phyloP scores from a whole-genome alignment of 495 filamentous ascomycete species.

The Ramalina intermedia region DNA sequence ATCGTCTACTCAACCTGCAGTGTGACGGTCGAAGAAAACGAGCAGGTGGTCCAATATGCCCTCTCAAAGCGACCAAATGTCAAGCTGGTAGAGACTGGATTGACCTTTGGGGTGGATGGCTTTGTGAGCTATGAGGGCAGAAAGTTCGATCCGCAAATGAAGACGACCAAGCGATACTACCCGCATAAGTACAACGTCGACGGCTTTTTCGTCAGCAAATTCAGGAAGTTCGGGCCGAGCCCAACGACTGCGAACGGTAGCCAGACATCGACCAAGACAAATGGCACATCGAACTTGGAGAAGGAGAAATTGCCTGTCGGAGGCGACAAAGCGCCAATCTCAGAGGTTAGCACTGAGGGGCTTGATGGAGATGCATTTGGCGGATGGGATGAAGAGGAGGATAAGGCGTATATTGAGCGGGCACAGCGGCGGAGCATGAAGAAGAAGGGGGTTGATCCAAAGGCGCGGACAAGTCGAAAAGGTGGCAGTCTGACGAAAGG shows the following conservation, averaged over 20 bases:
- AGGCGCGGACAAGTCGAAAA: slow-evolving; percentile 21
- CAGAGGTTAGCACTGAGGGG: slow-evolving; percentile 24
- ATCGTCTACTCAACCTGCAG: slow-evolving; percentile 89
- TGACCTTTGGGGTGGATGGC: slow-evolving; percentile 84
- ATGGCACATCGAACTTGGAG: slow-evolving; percentile 13
- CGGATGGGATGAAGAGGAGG: slow-evolving; percentile 48
- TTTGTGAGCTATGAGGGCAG: slow-evolving; percentile 82
- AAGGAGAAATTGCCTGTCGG: slow-evolving; percentile 14
- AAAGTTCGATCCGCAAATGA: slow-evolving; percentile 73
- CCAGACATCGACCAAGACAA: slow-evolving; percentile 19
- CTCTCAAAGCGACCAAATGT: slow-evolving; percentile 85
- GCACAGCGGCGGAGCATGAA: slow-evolving; percentile 42
- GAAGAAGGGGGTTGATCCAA: slow-evolving; percentile 54
- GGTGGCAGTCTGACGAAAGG: no score
- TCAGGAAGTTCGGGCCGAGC: slow-evolving; percentile 79
- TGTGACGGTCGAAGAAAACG: slow-evolving; percentile 87
- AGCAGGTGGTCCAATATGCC: slow-evolving; percentile 85
- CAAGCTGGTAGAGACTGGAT: slow-evolving; percentile 78
- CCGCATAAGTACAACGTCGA: slow-evolving; percentile 94
- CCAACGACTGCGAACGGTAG: slow-evolving; percentile 24
- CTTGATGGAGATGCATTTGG: slow-evolving; percentile 39
- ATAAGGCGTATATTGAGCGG: slow-evolving; percentile 43
- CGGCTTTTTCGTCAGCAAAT: slow-evolving; percentile 95
- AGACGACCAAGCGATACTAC: slow-evolving; percentile 77
- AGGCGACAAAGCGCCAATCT: slow-evolving; percentile 34